Evolutionary conservation across 2,329 filamentous ascomycete species (phyloP), one percentile per base, ranked within the genome.

Genomic region (Claviceps monticola): DNA sequence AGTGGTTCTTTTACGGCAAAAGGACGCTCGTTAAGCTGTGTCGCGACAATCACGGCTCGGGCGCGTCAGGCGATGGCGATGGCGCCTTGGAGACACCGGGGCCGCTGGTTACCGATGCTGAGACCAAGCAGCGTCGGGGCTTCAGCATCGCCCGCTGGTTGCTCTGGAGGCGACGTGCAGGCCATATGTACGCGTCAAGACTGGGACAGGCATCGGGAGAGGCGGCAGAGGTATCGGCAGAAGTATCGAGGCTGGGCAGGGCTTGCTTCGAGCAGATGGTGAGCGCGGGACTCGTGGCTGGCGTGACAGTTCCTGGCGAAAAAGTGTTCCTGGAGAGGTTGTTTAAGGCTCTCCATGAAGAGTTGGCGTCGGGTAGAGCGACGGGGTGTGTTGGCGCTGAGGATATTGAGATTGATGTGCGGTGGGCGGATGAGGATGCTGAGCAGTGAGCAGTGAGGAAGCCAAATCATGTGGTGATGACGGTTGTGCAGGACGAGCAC

Each of bases 191-290:
- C 42, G 21, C 41, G 8, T 19, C 5, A 4, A 46, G 48, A 16
- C 21, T 7, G 8, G 46, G 45, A 26, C 23, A 26, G 23, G 8
- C 26, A 29, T 29, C 26, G 8, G 8, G 26, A 29, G 26, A 29
- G 8, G 26, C 26, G 26, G 26, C 26, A 29, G 26, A 11, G 26
- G 2, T 29, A 29, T 29, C 26, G 26, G 2, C 26, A 2, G 23
- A 41, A 5, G 37, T 55, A 6, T 38, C 51, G 5, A 41, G 19
- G 45, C n/a, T 37, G 9, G 46, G 49, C 8, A 55, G 54, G n/a
- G 37, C 17, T 26, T 53, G 54, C 47, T 55, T 55, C 42, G 54
- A 55, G 43, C 5, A 42, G 4, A 55, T 53, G 54, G 44, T 51
- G 11, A 29, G 21, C n/a, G 48, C 54, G 1, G 54, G 54, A 2